Evolutionary conservation across 164 flowering plant genomes (phyloP).

Genomic region (Stephania yunnanensis): DNA sequence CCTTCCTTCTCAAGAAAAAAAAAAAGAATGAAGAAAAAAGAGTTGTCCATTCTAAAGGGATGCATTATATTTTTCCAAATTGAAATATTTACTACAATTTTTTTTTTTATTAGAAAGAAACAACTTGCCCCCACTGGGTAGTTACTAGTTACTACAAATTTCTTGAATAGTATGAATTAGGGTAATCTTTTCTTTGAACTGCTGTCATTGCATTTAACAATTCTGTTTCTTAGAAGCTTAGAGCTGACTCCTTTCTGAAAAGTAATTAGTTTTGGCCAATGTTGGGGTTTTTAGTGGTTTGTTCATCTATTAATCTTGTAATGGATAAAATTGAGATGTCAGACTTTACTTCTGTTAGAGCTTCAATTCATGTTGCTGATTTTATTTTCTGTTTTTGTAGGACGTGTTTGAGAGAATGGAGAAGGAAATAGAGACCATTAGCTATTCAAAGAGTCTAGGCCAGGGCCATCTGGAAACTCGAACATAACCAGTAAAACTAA

Average conservation of each 20-base stretch:
- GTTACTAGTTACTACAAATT: too few relatives aligned
- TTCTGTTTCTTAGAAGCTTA: neutral
- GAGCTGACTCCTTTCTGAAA: neutral
- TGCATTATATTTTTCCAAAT: too few relatives aligned
- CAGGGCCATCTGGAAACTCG: constrained; percentile 22
- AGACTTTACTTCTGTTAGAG: constrained; percentile 1
- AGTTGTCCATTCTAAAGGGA: too few relatives aligned
- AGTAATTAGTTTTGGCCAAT: neutral
- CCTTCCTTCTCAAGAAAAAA: too few relatives aligned
- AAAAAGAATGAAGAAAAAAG: too few relatives aligned
- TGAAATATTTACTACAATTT: too few relatives aligned
- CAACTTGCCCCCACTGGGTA: too few relatives aligned
- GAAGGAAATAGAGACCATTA: constrained; percentile 50
- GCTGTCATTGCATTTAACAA: neutral
- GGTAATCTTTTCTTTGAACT: neutral
- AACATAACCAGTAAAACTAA: constrained; percentile 34
- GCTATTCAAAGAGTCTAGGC: constrained; percentile 29
- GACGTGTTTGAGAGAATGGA: constrained; percentile 57
- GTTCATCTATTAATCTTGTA: neutral
- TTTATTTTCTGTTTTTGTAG: constrained; percentile 28
- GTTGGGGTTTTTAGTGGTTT: neutral
- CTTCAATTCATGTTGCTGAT: constrained; percentile 21
- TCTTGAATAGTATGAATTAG: neutral
- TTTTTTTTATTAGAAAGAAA: too few relatives aligned
- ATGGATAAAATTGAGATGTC: neutral